Conservation (phyloP, 208 protist genomes). For the Novymonas esmeraldas region DNA sequence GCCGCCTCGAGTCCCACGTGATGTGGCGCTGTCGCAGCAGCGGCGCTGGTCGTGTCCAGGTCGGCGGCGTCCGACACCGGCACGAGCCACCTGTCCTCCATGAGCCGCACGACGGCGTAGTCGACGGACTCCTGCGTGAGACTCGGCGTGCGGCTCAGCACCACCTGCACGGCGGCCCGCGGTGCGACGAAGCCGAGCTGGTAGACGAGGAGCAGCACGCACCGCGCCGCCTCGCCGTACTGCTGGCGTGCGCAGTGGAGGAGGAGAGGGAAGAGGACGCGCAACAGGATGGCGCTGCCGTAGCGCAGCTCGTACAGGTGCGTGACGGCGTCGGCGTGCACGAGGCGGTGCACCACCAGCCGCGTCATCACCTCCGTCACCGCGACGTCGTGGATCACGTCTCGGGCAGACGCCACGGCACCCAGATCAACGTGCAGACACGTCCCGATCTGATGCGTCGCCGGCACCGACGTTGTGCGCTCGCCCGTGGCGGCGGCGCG, state of each 20-base stretch:
- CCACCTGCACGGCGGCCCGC: constrained; percentile 43
- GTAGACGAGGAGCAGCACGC: constrained; percentile 54
- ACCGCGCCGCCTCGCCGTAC: constrained; percentile 60
- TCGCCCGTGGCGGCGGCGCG: constrained; percentile 26
- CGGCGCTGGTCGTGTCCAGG: background rate
- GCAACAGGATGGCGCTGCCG: constrained; percentile 64
- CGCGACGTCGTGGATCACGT: constrained; percentile 52
- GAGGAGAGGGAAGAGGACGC: constrained; percentile 62
- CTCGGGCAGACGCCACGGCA: constrained; percentile 13
- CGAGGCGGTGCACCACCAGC: constrained; percentile 75
- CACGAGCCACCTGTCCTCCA: constrained; percentile 55
- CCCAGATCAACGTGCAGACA: constrained; percentile 19
- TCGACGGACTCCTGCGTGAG: constrained; percentile 36
- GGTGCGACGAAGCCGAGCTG: constrained; percentile 62
- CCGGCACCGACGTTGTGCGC: constrained; percentile 16
- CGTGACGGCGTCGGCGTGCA: constrained; percentile 30
- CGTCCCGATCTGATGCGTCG: constrained; percentile 25
- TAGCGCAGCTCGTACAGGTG: constrained; percentile 55
- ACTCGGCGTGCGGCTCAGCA: constrained; percentile 40
- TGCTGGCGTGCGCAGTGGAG: constrained; percentile 46
- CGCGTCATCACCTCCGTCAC: constrained; percentile 76
- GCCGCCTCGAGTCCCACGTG: constrained; percentile 35
- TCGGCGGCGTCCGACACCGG: constrained; percentile 16
- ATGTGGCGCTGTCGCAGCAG: background rate
- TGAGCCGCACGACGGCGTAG: constrained; percentile 47